Evolutionary conservation across 1,284 basidiomycete species (phyloP), one percentile per base, ranked within the genome.

Genomic region (Fomitiporia mediterranea): DNA sequence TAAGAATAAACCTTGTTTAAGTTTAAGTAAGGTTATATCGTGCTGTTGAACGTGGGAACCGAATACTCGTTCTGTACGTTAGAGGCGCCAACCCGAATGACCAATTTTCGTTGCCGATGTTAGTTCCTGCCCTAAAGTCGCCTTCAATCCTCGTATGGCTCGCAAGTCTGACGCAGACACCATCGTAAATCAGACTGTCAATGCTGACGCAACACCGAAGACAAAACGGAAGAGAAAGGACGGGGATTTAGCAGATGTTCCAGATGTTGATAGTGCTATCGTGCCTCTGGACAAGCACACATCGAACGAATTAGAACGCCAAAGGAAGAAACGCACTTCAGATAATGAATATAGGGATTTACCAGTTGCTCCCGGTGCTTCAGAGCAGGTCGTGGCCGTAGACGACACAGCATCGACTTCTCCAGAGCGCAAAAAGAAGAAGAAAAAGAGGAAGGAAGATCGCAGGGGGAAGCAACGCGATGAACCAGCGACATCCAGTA

Each of bases 361-460:
- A 49, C 34, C 27, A 30, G 13, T 15, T 32, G 34, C 35, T 46
- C 17, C 19, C 53, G 23, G 21, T 23, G n/a, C 42, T 39, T 17
- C 23, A 38, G 17, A 40, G 40, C 39, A 44, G 9, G 8, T 51
- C n/a, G 42, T 37, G 30, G 25, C n/a, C 13, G 35, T 17, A 1
- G 35, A 5, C 25, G 44, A 43, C 5, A 4, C n/a, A 28, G 13
- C 38, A 27, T 8, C 27, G 42, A 49, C 21, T 61, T n/a, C 55
- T 8, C 7, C 28, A 11, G 30, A 42, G 27, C 30, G 39, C 30
- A 55, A 59, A 57, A 72, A 68, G 53, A 68, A 66, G 39, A 69
- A 70, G 61, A 75, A 74, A 58, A 73, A 67, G 59, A 69, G 65
- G 48, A 74, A 75, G 55, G 74, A 71, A 53, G 69, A 70, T 46